A percentile compares a stretch with the other conserved stretches of the same genome.
phyloP scores from a whole-genome alignment of 75 land plant genomes.

The Selaginella tamariscina region DNA sequence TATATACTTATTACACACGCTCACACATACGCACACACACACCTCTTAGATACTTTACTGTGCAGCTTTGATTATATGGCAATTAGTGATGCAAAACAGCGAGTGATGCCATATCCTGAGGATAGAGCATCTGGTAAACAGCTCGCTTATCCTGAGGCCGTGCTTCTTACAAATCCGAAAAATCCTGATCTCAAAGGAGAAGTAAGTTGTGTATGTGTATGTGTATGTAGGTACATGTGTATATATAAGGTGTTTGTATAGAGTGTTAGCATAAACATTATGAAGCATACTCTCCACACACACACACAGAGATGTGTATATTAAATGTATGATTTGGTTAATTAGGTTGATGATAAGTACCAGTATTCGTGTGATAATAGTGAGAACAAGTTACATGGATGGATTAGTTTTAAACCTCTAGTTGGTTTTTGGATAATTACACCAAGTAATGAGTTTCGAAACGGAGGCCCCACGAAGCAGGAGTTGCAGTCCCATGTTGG shows the following conservation, averaged over 20 bases:
- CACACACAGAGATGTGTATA: too few species aligned
- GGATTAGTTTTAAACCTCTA: conserved; percentile 37
- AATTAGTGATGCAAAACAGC: not conserved
- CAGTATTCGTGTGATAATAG: conserved; percentile 54
- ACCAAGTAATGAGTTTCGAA: conserved; percentile 52
- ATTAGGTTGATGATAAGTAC: conserved; percentile 76
- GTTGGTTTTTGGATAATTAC: conserved; percentile 65
- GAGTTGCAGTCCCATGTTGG: conserved; percentile 61
- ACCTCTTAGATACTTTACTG: too few species aligned
- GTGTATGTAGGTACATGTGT: not conserved
- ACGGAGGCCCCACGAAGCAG: conserved; percentile 68
- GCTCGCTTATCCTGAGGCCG: not conserved
- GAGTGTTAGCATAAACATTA: not conserved
- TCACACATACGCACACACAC: too few species aligned
- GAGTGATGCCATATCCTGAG: not conserved
- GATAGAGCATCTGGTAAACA: not conserved
- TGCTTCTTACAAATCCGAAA: not conserved
- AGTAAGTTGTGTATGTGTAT: not conserved
- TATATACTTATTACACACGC: too few species aligned
- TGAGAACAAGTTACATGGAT: conserved; percentile 51
- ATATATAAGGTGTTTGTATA: not conserved
- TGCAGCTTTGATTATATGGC: not conserved
- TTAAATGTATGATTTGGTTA: not conserved
- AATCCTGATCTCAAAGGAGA: not conserved
- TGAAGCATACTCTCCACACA: too few species aligned